Conservation (phyloP, 371 early-diverging fungal genomes). For the Basidiobolus heterosporus region DNA sequence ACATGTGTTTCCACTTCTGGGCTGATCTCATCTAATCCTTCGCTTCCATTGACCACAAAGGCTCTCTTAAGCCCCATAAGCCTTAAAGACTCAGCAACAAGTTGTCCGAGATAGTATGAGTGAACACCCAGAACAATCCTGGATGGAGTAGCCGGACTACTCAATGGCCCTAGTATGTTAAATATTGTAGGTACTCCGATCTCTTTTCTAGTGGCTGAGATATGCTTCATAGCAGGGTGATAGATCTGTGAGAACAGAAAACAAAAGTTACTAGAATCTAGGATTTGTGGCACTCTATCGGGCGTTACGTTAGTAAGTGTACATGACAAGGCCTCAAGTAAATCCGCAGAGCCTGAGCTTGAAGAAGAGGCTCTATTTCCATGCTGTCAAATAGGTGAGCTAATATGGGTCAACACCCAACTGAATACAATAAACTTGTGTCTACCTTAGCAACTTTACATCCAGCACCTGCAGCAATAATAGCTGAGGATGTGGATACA, state of each 20-base stretch:
- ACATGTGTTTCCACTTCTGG: conserved; percentile 57
- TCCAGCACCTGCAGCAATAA: conserved; percentile 90
- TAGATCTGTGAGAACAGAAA: conserved; percentile 84
- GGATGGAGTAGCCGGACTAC: conserved; percentile 74
- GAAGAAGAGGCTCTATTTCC: conserved; percentile 91
- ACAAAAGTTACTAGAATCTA: conserved; percentile 61
- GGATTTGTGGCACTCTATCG: conserved; percentile 35
- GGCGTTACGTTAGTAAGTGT: conserved; percentile 45
- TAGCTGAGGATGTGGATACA: conserved; percentile 79
- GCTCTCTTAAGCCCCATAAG: conserved; percentile 52
- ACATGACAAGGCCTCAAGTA: conserved; percentile 74
- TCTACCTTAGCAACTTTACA: conserved; percentile 77
- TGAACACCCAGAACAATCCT: conserved; percentile 80
- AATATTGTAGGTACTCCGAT: conserved; percentile 87
- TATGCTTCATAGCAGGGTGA: conserved; percentile 81
- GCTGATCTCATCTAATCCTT: conserved; percentile 71
- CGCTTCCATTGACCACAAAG: conserved; percentile 71
- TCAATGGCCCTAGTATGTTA: conserved; percentile 87
- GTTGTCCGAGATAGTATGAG: conserved; percentile 49
- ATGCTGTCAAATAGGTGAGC: conserved; percentile 32
- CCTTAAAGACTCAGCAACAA: conserved; percentile 72
- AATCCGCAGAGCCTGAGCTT: conserved; percentile 82
- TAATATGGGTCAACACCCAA: not conserved
- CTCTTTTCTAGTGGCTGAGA: conserved; percentile 63
- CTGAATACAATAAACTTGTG: not conserved